phyloP scores from a whole-genome alignment of 2,329 filamentous ascomycete species.

The Westerdykella ornata region DNA sequence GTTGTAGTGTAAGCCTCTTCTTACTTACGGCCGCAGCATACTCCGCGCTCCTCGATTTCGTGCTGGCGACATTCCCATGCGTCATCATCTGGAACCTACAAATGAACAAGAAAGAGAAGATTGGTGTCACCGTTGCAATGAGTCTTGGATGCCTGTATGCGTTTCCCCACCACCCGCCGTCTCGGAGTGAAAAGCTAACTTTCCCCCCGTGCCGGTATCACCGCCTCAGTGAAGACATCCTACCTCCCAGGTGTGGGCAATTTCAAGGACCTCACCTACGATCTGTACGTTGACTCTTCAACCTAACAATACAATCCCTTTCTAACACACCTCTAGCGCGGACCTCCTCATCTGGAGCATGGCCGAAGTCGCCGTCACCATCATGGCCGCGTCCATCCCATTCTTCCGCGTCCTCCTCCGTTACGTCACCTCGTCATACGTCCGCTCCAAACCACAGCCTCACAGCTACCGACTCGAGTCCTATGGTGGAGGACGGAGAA shows the following conservation, averaged over 20 bases:
- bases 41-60: conserved; percentile 19
- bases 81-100: conserved; percentile 21
- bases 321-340: not conserved
- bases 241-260: conserved; percentile 16
- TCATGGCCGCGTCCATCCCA: conserved; percentile 24
- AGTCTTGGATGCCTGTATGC: conserved; percentile 24
- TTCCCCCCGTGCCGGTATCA: conserved; percentile 12
- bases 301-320: not conserved
- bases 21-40: conserved; percentile 4
- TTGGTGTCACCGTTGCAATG: conserved; percentile 20
- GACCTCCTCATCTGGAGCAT: conserved; percentile 22
- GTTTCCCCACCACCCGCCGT: conserved; percentile 2
- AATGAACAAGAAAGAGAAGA: conserved; percentile 25
- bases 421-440: conserved; percentile 1
- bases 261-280: not conserved
- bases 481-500: not conserved
- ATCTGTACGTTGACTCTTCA: too few species aligned
- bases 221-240: conserved; percentile 19
- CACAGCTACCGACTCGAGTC: conserved; percentile 4
- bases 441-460: not conserved
- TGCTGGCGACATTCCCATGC: conserved; percentile 23
- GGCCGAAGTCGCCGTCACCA: conserved; percentile 24
- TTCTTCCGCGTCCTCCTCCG: conserved; percentile 21
- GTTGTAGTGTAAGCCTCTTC: too few species aligned
- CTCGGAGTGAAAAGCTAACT: conserved; percentile 2